Base-by-base conservation (phyloP, 371 early-diverging fungal species). In the Mortierella sp. region DNA sequence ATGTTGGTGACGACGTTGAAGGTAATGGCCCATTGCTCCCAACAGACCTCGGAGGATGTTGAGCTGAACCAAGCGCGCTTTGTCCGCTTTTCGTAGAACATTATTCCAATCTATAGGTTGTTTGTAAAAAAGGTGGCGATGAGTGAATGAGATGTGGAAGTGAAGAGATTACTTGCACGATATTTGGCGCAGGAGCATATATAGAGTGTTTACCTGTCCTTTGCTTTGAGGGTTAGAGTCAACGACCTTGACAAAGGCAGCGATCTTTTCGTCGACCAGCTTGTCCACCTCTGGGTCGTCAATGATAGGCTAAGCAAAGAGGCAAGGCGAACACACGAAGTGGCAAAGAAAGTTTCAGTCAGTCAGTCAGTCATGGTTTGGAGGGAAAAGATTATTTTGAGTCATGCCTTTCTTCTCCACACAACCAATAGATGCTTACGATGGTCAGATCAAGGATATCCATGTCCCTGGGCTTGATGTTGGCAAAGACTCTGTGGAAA, bases 1-100 rank as follows among this genome's bases (percentile, higher is more conserved):
- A 82, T 83, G 38, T 95, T 90, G 51, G 91, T 89, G 65, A 90
- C 85, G 41, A 93, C 80, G 38, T 90, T 87, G n/a, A 97, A 82
- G 18, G 92, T 91, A 32, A 97, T 89, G 0, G 89, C 89, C 97
- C 97, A 97, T 81, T 95, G 94, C 88, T 97, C 98, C 98, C 98
- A 98, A 81, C 96, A 95, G 6, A 96, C 93, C 51, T 94, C 93
- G 63, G 97, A 96, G 70, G 97, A 95, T 12, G 96, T 89, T 71
- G 92, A 96, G 76, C 93, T 91, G 75, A 95, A 96, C 97, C 96
- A 96, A 27, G 93, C 94, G 82, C 94, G 95, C 80, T 95, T 96
- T 48, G 94, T 87, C 75, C 94, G 89, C 75, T 95, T 94, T 75
- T 97, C 96, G 49, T 94, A 95, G 82, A 97, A 97, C 83, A 93